Evolutionary conservation across 306 rosid species (phyloP).

Genomic region (Begonia fuchsioides): DNA sequence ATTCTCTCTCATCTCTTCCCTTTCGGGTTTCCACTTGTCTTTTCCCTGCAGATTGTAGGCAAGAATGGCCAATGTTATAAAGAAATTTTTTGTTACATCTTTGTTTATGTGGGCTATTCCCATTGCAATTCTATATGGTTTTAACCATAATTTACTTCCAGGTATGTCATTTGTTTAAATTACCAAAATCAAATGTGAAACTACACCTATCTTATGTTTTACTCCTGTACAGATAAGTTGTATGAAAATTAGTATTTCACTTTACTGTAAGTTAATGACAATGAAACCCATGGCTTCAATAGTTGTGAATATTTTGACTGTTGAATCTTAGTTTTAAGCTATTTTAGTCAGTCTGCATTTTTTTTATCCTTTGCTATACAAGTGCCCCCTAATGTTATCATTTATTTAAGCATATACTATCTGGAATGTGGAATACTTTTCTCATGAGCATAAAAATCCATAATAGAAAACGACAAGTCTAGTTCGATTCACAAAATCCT

Average conservation of each 20-base stretch:
- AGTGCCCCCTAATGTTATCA: no score
- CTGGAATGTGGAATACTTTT: no score
- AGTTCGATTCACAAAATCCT: no score
- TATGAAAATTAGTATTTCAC: not conserved
- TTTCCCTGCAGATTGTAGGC: conserved; percentile 17
- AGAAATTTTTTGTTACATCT: conserved; percentile 57
- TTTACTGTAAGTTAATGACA: not conserved
- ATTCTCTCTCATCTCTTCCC: no score
- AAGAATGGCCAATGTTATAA: conserved; percentile 42
- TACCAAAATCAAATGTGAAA: no score
- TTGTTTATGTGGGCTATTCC: conserved; percentile 67
- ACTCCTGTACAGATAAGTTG: not conserved
- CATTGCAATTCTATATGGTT: conserved; percentile 48
- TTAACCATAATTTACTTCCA: conserved; percentile 61
- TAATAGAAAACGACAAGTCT: no score
- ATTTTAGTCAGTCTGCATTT: no score
- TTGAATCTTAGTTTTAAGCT: no score
- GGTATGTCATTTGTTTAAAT: conserved; percentile 26
- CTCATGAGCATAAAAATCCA: no score
- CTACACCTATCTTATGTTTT: not conserved
- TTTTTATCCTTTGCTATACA: no score
- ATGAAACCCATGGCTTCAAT: not conserved
- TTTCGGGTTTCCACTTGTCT: no score
- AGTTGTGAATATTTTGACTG: not conserved
- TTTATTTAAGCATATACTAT: no score